A percentile compares a stretch with the other conserved stretches of the same genome.
Conservation (phyloP, 2,329 filamentous ascomycete genomes). For the Stenocarpella maydis region DNA sequence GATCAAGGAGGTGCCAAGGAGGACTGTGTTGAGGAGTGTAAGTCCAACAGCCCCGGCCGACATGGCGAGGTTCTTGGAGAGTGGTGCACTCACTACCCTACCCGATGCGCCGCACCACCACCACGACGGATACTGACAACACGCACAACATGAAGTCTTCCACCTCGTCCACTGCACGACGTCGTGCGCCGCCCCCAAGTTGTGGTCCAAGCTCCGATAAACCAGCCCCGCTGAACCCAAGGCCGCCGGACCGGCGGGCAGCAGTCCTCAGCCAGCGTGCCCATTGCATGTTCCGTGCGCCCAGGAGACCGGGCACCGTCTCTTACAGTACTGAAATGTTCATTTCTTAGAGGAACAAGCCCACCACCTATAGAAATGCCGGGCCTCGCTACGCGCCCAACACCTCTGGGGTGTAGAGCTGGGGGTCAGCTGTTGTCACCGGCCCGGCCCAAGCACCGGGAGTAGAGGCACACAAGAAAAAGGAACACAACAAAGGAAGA, state of each 20-base stretch:
- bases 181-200: constrained; percentile 93
- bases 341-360: constrained; percentile 25
- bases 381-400: neutral
- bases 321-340: constrained; percentile 28
- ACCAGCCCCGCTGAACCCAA: constrained; percentile 36
- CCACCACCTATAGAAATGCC: constrained; percentile 25
- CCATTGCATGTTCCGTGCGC: neutral
- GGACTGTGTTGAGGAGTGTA: constrained; percentile 99
- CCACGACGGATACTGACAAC: constrained; percentile 25
- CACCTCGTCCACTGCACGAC: constrained; percentile 96
- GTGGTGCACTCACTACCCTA: neutral
- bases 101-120: neutral
- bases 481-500: neutral
- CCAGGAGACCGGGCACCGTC: constrained; percentile 13
- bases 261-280: neutral
- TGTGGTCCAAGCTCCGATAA: constrained; percentile 94
- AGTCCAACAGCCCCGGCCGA: constrained; percentile 50
- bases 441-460: no score
- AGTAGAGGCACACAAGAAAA: neutral
- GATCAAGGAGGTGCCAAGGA: constrained; percentile 79
- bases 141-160: constrained; percentile 76
- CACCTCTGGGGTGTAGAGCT: neutral
- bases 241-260: constrained; percentile 5
- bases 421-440: neutral
- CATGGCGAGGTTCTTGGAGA: neutral